Base-by-base conservation (phyloP, 495 filamentous ascomycete genomes). In the Tirmania nivea region DNA sequence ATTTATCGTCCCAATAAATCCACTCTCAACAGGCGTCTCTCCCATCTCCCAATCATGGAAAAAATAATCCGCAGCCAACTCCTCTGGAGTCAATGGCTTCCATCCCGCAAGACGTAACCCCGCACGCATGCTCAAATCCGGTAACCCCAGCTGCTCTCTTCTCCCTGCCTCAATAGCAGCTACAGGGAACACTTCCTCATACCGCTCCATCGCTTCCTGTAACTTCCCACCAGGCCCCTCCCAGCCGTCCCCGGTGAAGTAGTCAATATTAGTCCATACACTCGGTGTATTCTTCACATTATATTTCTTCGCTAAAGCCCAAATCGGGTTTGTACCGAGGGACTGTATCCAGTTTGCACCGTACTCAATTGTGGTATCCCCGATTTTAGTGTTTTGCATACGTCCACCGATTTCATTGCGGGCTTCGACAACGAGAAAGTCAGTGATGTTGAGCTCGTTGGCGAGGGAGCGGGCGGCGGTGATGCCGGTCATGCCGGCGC, bases 311-410 rank as follows among this genome's bases (percentile, higher is more conserved):
- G 77, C 76, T 54, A 85, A 64, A 34, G 69, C 72, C 79, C 80
- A 84, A 52, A 85, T 75, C 0, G 82, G 82, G 53, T 86, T 86
- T 5, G 68, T 71, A 1, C 75, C 79, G 7, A 82, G 66, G 0
- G 82, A 81, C 69, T 87, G 81, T 1, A 86, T 76, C 80, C 80
- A 84, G 55, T 83, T 84, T 9, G 78, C 79, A 10, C 80, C 80
- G 14, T 79, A 66, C 61, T 84, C 80, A n/a, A 84, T 67, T 1
- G 65, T 54, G 25, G 69, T 64, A 16, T 65, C 61, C 8, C 83
- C 81, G 61, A 87, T 84, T 0, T 65, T 70, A 0, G 74, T 73
- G 53, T 75, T 67, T 21, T 58, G 61, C n/a, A 71, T 67, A 34
- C 59, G 54, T 55, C 55, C 65, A 31, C 58, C 57, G 20, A 58